These are phyloP conservation scores for Clitopilus hobsonii DNA, from an alignment of 768 basidiomycete genomes.

Conservation along the genomic window DNA sequence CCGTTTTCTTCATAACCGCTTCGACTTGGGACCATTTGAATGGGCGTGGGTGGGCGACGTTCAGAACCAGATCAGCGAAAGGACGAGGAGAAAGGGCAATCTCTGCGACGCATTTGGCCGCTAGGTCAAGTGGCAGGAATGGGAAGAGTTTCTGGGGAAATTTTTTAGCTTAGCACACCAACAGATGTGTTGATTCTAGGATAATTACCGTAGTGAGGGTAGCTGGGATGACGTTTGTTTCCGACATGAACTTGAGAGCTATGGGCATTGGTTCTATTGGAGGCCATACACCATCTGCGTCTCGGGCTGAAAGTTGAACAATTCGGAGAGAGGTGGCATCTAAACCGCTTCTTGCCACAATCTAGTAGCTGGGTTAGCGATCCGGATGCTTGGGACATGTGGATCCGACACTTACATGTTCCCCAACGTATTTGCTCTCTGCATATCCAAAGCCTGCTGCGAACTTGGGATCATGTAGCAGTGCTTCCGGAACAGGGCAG, in stretches of 20 bases:
- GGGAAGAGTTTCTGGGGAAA: conserved; percentile 20
- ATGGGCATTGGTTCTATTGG: conserved; percentile 28
- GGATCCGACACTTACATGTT: neutral
- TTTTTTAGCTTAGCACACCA: neutral
- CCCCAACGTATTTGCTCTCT: conserved; percentile 2
- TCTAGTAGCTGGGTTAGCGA: conserved; percentile 6
- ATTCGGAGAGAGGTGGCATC: conserved; percentile 21
- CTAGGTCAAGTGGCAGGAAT: conserved; percentile 28
- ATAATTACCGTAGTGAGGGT: conserved; percentile 1
- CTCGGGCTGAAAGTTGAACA: conserved; percentile 26
- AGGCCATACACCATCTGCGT: conserved; percentile 26
- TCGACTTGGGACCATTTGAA: conserved; percentile 17
- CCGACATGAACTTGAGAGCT: conserved; percentile 24
- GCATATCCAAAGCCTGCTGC: neutral
- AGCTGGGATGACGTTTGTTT: conserved; percentile 15
- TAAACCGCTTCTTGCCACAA: conserved; percentile 21
- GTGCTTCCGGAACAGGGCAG: conserved; percentile 8
- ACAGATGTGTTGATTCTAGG: neutral
- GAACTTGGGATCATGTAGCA: neutral
- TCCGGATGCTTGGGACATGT: neutral
- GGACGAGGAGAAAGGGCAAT: conserved; percentile 15
- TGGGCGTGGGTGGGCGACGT: conserved; percentile 31
- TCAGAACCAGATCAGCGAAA: conserved; percentile 15
- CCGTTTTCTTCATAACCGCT: neutral
- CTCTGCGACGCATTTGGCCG: conserved; percentile 24